Conservation (phyloP, 306 rosid species). For the Vigna unguiculata region DNA sequence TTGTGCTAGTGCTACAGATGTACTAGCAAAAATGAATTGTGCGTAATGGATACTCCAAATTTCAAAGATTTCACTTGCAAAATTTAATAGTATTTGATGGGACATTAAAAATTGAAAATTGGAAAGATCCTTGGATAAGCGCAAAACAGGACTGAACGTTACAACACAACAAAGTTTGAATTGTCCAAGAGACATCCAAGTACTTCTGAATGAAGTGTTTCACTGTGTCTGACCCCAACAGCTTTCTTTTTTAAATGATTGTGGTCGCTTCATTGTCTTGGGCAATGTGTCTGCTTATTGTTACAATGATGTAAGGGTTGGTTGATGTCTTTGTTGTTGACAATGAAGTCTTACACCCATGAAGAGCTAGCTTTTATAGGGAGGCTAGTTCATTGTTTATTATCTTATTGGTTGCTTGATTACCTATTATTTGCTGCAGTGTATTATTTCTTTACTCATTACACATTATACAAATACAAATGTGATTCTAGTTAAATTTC, state of each 20-base stretch:
- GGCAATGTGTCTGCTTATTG: conserved; percentile 15
- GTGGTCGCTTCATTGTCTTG: conserved; percentile 28
- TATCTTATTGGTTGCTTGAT: conserved; percentile 3
- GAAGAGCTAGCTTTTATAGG: conserved; percentile 26
- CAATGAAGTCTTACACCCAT: conserved; percentile 20
- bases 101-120: conserved; percentile 1
- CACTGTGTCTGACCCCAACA: conserved; percentile 12
- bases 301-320: conserved; percentile 30
- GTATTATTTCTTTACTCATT: conserved; percentile 28
- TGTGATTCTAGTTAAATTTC: conserved; percentile 87
- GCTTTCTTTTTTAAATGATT: conserved; percentile 11
- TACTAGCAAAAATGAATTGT: conserved; percentile 5
- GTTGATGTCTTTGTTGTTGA: conserved; percentile 22
- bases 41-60: conserved; percentile 28
- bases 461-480: conserved; percentile 50
- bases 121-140: conserved; percentile 31
- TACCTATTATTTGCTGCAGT: background rate
- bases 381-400: conserved; percentile 22
- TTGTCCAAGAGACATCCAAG: conserved; percentile 1
- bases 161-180: conserved; percentile 15
- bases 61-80: conserved; percentile 31
- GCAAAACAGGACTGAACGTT: background rate
- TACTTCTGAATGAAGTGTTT: conserved; percentile 32
- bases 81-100: conserved; percentile 27
- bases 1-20: conserved; percentile 2